Evolutionary conservation across 1,139 yeast genomes (phyloP), one percentile per base, ranked within the genome.

Genomic region (Taphrina flavorubra): DNA sequence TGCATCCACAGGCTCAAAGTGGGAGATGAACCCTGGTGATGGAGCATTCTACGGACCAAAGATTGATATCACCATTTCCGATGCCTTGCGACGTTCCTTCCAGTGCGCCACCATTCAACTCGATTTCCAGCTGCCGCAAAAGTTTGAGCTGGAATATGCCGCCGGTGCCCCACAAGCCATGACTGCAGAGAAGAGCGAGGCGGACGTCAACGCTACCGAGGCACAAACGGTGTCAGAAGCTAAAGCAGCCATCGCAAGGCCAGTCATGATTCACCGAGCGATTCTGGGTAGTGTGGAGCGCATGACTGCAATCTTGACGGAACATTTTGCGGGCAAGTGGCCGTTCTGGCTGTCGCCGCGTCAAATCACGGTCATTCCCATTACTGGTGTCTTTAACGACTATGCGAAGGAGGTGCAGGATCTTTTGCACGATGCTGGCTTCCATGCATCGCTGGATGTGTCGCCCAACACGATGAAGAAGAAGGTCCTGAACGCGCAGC

Each of bases 291-390:
- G 97, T 0, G 83, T 94, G 34, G 99, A 94, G 78, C 83, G 99
- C 73, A 92, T 94, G 78, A 82, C 94, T 78, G 97, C 98, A 2
- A 86, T 95, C 72, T 81, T 94, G 70, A 86, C 92, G 63, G 99
- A 95, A 77, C 97, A 92, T 74, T 92, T 87, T 77, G 86, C 86
- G 69, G 99, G 99, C 0, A 89, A 89, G 74, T 94, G 99, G 99
- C 99, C 99, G 13, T 94, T 95, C 77, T 94, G 99, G 99, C 79
- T 94, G 70, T 90, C 89, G 71, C 97, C 99, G n/a, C 84, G 96
- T 72, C 99, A 94, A 77, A 96, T 95, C 0, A 82, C 89, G 56
- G 84, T 94, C 2, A 83, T 95, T 6, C 98, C 99, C 1, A 88
- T 94, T 4, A 87, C 88, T 68, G 83, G 81, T 6, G 75, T 81